Evolutionary conservation across 2,329 filamentous ascomycete genomes (phyloP), one percentile per base, ranked within the genome.

Genomic region (Diatrype stigma): DNA sequence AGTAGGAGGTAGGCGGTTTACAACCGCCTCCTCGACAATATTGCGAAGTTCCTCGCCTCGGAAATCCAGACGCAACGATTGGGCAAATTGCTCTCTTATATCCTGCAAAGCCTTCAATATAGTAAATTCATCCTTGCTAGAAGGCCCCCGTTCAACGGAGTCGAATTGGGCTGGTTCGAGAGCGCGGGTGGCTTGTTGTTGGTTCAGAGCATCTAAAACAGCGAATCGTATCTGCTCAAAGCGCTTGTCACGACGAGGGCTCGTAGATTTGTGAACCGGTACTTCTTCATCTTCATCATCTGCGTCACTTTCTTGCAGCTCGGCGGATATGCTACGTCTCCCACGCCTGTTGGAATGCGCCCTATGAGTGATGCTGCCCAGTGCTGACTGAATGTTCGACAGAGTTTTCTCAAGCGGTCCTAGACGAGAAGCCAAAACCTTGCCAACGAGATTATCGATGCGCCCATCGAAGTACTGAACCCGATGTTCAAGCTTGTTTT

Each of bases 391-490:
- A 38, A 97, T 95, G 23, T 78, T 78, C 48, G 83, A 80, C 51
- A 99, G 70, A n/a, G 85, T 82, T 64, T 85, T 84, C 70, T 96
- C 90, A 28, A 99, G 73, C 32, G 94, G 93, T 51, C 83, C 82
- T 7, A 99, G 77, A 38, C 89, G 85, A 55, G 85, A 81, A 48
- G 90, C 83, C 47, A 99, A 72, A 3, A 94, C 77, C 45, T 81
- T 82, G 48, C 88, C 89, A 57, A 99, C 88, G 56, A 97, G 73
- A 47, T 90, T 84, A 65, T 96, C 91, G 56, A 99, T 89, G 63
- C 89, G 91, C 45, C 84, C 86, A 63, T 97, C 91, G 63, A 97
- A 96, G 78, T 96, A 97, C 45, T 84, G 81, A 56, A 89, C 89
- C 45, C 91, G 84, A 48, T 85, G 84, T 57, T 89, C 84, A 50